Conservation (phyloP, 208 protist genomes). For the Angomonas ambiguus region DNA sequence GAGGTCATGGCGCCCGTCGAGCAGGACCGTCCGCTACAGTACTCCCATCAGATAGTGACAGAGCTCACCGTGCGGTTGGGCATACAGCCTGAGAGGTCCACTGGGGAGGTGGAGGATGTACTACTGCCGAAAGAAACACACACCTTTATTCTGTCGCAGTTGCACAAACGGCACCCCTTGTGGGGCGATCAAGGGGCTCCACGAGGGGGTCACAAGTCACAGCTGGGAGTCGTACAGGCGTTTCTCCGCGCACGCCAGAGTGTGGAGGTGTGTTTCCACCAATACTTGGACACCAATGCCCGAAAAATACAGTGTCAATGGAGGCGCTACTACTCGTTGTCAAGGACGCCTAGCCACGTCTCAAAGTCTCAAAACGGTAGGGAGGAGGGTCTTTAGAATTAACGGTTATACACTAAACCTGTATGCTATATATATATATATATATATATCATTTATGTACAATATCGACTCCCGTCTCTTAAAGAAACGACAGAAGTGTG, state of each 20-base stretch:
- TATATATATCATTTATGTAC: too few relatives aligned
- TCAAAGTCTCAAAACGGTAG: background rate
- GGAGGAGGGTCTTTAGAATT: background rate
- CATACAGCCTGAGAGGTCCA: background rate
- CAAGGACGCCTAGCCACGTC: background rate
- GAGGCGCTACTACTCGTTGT: constrained; percentile 15
- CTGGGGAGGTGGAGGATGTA: background rate
- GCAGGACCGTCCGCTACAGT: background rate
- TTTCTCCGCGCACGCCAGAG: constrained; percentile 34
- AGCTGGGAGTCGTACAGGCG: constrained; percentile 18
- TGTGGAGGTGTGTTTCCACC: constrained; percentile 16
- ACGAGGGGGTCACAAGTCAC: background rate
- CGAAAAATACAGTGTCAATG: constrained; percentile 31
- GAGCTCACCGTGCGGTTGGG: constrained; percentile 8
- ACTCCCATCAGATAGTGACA: constrained; percentile 6
- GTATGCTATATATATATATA: background rate
- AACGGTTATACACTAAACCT: background rate
- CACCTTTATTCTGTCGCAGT: constrained; percentile 20
- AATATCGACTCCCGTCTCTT: too few relatives aligned
- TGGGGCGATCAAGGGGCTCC: constrained; percentile 30
- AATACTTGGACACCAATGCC: constrained; percentile 29
- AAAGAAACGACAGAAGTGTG: too few relatives aligned
- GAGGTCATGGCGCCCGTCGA: constrained; percentile 8
- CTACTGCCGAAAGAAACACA: constrained; percentile 13
- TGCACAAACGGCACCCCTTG: constrained; percentile 31